Evolutionary conservation across 805 yeast species (phyloP), one percentile per base, ranked within the genome.

Genomic region (Blastobotrys attinorum): DNA sequence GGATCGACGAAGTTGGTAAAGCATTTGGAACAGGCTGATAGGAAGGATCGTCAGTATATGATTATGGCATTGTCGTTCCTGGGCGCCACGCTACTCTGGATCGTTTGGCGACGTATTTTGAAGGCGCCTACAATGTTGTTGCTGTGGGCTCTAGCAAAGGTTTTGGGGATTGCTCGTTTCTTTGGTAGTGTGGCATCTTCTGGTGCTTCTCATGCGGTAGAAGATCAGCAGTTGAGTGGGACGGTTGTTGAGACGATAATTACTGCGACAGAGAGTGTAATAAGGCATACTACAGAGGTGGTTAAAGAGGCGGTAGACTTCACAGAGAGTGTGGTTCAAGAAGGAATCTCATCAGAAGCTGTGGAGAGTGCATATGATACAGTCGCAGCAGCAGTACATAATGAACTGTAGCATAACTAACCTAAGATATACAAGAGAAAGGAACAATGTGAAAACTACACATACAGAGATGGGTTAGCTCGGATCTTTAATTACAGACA

Each of bases 11-110:
- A 54, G 33, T 58, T 68, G 35, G 64, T 67, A 17, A 45, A 54
- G 22, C 55, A 63, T 10, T 54, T 67, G 23, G 70, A 66, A 44
- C 60, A 62, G 47, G 70, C 72, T 11, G 72, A 67, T 40, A 47
- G 52, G 22, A 52, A 61, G 61, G 72, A 67, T 43, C 49, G 70
- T 3, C 47, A 59, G 4, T 47, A 52, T 32, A 66, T 67, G 71
- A 53, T 58, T 35, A 55, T 57, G 15, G 50, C 67, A 8, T 46
- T 67, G 45, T 58, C 61, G n/a, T 64, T 68, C 42, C 48, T 67
- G 38, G 65, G 57, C 1, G 44, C 53, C 2, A 68, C 61, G 8
- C 42, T 67, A 32, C 29, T 45, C 5, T 67, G 68, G 64, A 56
- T 67, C 23, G 39, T 67, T 3, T 67, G 65, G 59, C 48, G 70